Evolutionary conservation across 805 yeast genomes (phyloP), one percentile per base, ranked within the genome.

Genomic region (Ogataea pilisensis): DNA sequence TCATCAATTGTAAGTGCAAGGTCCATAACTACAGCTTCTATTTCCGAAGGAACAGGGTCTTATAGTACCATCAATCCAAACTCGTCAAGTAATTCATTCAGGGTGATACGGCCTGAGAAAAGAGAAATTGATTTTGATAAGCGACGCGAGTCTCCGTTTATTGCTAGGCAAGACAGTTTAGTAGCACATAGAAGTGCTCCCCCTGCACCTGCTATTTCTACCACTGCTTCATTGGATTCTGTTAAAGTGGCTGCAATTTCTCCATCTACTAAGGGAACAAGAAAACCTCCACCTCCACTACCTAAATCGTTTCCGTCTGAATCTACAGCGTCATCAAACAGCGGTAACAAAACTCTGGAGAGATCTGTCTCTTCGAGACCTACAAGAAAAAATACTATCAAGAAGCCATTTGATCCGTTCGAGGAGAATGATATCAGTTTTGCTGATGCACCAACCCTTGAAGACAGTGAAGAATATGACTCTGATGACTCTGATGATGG

Each of bases 121-220:
- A 68, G 74, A 26, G 95, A 85, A 53, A 86, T 86, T 45, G 89
- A 89, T 59, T 87, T 87, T 55, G 93, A 87, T 52, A 78, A 83
- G 50, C 70, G 88, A 38, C 65, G 95, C 33, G 78, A 77, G 34
- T 82, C 95, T 0, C 95, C 95, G 1, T 85, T 75, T 53, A 63
- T 29, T 6, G 18, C 72, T 2, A 72, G 80, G 1, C 43, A 43
- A 9, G 53, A 50, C 20, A 74, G 68, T 41, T 65, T 85, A 18
- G 77, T 84, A 8, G 93, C 95, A 0, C 75, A 71, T 43, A 65
- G 95, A 51, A 78, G 72, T 11, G 84, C 88, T 0, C 89, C 88
- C 0, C 84, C 82, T 6, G 85, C 88, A 4, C 86, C 88, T 3
- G 29, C 80, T 8, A 84, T 85, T 5, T 22, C 26, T 22, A 84